Evolutionary conservation across 2,329 filamentous ascomycete genomes (phyloP), one percentile per base, ranked within the genome.

Genomic region (Ambrosiella beaveri): DNA sequence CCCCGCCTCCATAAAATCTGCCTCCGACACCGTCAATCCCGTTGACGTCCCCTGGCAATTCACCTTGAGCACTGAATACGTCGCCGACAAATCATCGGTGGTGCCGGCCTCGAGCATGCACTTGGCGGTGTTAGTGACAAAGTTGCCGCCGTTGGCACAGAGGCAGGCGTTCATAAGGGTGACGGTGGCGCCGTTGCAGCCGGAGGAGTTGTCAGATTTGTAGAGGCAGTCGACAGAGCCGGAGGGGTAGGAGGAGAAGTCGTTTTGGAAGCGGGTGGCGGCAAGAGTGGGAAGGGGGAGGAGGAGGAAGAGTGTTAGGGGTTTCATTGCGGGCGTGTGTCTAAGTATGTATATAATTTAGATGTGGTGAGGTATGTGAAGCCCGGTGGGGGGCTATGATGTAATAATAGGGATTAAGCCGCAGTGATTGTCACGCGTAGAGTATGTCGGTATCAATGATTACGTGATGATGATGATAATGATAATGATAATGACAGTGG

Each of bases 91-190:
- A 50, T 77, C 72, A 19, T 19, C 62, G 15, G 63, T 64, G 2
- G 64, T 39, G 13, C 63, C 59, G 7, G 71, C 74, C 2, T 37
- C 51, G 3, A 47, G 44, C 11, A 80, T 64, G 62, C 77, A 80
- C 11, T 61, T 62, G 2, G 76, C 77, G 1, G 74, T 64, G 39
- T 69, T 69, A 17, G 70, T 72, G 61, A 79, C 67, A 64, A 79
- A 80, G 62, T 72, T 67, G 57, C 73, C 73, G 38, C 69, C 66
- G 61, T 79, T 77, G 61, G 65, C 64, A 64, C 77, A 80, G 1
- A 79, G 68, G 57, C 77, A 80, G 1, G 64, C 56, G 62, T 79
- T 79, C 61, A 77, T 67, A 37, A 70, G 65, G 0, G 63, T 50
- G 2, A 69, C 67, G 0, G 70, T 70, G 17, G 64, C 63, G 15